Evolutionary conservation across 1,284 basidiomycete genomes (phyloP).

Genomic region (Papiliotrema terrestris): DNA sequence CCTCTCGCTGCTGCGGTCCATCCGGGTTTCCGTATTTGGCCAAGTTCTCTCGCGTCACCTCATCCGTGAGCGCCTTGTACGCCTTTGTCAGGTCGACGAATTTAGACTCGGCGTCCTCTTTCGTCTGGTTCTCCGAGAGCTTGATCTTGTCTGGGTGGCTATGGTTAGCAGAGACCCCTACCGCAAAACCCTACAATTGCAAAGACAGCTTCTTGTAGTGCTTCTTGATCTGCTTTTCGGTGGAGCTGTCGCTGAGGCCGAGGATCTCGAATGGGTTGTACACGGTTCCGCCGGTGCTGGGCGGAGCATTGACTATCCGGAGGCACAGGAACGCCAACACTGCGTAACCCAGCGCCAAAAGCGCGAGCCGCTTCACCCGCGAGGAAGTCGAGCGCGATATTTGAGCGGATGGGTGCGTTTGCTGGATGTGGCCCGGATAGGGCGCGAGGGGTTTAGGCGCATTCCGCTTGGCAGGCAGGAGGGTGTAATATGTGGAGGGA

Average conservation of each 20-base stretch:
- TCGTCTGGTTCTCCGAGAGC: slow-evolving; percentile 75
- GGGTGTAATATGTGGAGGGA: slow-evolving; percentile 63
- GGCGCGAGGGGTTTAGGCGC: slow-evolving; percentile 27
- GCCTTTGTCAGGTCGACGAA: slow-evolving; percentile 97
- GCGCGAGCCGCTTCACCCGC: slow-evolving; percentile 51
- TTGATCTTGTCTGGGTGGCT: slow-evolving; percentile 98
- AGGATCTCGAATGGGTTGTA: slow-evolving; percentile 97
- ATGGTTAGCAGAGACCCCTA: slow-evolving; percentile 1
- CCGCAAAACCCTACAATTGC: slow-evolving; percentile 62
- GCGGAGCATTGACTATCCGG: slow-evolving; percentile 59
- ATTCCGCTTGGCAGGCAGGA: slow-evolving; percentile 35
- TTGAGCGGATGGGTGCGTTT: slow-evolving; percentile 3
- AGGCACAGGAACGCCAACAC: slow-evolving; percentile 66
- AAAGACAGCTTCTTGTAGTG: slow-evolving; percentile 93
- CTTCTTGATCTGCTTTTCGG: slow-evolving; percentile 92
- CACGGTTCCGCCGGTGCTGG: slow-evolving; percentile 60
- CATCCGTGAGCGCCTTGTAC: slow-evolving; percentile 96
- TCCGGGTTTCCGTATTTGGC: slow-evolving; percentile 93
- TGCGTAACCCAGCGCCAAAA: slow-evolving; percentile 72
- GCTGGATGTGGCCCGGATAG: slow-evolving; percentile 20
- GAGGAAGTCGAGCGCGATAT: not conserved
- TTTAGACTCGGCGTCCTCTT: slow-evolving; percentile 80
- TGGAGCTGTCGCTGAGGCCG: slow-evolving; percentile 65
- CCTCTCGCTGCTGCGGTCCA: slow-evolving; percentile 88
- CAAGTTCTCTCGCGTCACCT: slow-evolving; percentile 86